Evolutionary conservation across 352 stramenopile species (phyloP).

Genomic region (Globisporangium splendens): DNA sequence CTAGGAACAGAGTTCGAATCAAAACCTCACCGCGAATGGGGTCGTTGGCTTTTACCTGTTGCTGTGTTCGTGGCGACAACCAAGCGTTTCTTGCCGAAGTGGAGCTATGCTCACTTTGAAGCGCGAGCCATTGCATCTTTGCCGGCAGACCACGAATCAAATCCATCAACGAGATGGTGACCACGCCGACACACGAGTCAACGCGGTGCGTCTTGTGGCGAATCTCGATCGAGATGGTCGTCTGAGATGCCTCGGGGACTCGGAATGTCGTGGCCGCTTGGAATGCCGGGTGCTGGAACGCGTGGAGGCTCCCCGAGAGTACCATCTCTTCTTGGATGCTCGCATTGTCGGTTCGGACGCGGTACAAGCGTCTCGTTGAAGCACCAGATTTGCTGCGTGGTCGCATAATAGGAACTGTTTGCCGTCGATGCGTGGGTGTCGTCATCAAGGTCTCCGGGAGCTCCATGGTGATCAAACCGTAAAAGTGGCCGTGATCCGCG

Average conservation of each 20-base stretch:
- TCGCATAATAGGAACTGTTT: constrained; percentile 6
- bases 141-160: constrained; percentile 56
- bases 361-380: constrained; percentile 28
- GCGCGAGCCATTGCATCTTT: constrained; percentile 56
- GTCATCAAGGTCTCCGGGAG: constrained; percentile 12
- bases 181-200: constrained; percentile 27
- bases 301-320: constrained; percentile 35
- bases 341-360: constrained; percentile 35
- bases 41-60: constrained; percentile 5
- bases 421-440: constrained; percentile 9
- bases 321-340: constrained; percentile 49
- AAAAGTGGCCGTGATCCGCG: constrained; percentile 17
- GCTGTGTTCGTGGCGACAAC: not conserved
- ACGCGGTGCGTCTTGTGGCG: constrained; percentile 32
- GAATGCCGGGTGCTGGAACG: constrained; percentile 48
- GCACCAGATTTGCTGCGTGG: not conserved
- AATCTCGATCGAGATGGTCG: constrained; percentile 42
- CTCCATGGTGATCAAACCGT: constrained; percentile 24
- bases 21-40: constrained; percentile 34
- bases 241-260: constrained; percentile 37
- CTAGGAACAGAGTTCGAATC: constrained; percentile 57
- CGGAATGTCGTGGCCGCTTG: constrained; percentile 33
- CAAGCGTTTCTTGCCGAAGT: no score
- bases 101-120: constrained; percentile 15
- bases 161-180: constrained; percentile 35